Conservation (phyloP, 2,329 filamentous ascomycete genomes). For the Diaporthe destruens region DNA sequence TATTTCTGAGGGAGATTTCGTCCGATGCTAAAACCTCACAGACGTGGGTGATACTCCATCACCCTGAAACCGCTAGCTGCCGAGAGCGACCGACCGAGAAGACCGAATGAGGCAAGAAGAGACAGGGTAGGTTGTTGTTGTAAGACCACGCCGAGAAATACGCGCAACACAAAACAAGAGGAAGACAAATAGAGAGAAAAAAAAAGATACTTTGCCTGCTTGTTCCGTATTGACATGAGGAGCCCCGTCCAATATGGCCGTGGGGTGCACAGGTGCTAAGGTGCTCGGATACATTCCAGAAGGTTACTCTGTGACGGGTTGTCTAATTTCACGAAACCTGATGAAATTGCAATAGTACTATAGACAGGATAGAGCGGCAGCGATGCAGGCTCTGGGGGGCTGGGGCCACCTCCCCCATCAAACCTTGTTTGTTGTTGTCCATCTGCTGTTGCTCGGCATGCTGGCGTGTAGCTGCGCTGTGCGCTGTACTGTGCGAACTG, state of each 20-base stretch:
- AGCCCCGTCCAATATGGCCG: background rate
- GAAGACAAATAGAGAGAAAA: no score
- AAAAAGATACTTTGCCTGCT: slow-evolving; percentile 14
- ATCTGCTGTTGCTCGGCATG: background rate
- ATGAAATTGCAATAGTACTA: background rate
- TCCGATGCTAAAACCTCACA: slow-evolving; percentile 28
- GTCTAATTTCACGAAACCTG: slow-evolving; percentile 24
- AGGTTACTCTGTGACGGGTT: slow-evolving; percentile 13
- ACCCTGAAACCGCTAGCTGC: slow-evolving; percentile 40
- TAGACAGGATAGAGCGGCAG: background rate
- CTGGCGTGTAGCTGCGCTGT: background rate
- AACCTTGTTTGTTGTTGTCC: slow-evolving; percentile 12
- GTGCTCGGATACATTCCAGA: slow-evolving; percentile 30
- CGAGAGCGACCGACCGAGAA: slow-evolving; percentile 25
- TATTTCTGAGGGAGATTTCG: slow-evolving; percentile 34
- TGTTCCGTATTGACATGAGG: slow-evolving; percentile 25
- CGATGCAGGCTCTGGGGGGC: background rate
- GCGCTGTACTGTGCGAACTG: background rate
- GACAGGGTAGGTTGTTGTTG: background rate
- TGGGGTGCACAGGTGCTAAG: slow-evolving; percentile 15
- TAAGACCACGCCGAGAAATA: background rate
- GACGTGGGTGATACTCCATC: slow-evolving; percentile 32
- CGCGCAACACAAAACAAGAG: no score
- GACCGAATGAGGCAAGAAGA: background rate
- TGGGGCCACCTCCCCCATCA: background rate